These are phyloP conservation scores for Diplodia corticola DNA, from an alignment of 2,329 filamentous ascomycete species.

Conservation along the genomic window DNA sequence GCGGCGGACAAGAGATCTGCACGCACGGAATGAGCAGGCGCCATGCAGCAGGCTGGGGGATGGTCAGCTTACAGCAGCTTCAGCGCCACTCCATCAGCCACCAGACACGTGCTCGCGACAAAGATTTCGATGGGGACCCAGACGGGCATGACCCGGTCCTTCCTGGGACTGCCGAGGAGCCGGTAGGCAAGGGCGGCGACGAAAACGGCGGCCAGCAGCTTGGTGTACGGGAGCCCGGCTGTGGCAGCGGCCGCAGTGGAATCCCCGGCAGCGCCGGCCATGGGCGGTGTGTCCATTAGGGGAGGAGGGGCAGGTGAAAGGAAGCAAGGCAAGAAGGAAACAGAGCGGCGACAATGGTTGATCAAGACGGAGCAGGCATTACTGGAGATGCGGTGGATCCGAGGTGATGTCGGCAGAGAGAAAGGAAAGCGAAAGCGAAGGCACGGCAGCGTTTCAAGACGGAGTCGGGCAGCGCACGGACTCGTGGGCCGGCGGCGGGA, in stretches of 20 bases:
- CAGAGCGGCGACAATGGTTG: not conserved
- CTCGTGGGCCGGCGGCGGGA: not conserved
- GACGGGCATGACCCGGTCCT: not conserved
- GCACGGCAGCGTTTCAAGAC: not conserved
- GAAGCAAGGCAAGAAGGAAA: not conserved
- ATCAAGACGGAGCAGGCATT: not conserved
- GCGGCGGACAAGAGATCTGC: slow-evolving; percentile 1
- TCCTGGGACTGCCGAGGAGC: not conserved
- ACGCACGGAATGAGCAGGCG: not conserved
- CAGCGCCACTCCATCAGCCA: slow-evolving; percentile 4
- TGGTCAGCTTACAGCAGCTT: slow-evolving; percentile 15
- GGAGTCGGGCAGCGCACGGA: not conserved
- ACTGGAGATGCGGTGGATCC: not conserved
- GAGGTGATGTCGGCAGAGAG: not conserved
- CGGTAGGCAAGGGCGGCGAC: not conserved
- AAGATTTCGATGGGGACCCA: slow-evolving; percentile 19
- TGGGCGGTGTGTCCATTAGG: not conserved
- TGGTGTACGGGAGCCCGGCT: not conserved
- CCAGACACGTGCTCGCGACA: slow-evolving; percentile 9
- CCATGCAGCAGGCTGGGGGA: not conserved
- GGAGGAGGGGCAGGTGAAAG: not conserved
- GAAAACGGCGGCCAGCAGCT: not conserved
- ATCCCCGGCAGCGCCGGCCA: not conserved
- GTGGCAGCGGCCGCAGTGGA: not conserved
- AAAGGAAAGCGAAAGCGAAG: not conserved